These are phyloP conservation scores for Theobroma cacao DNA, from an alignment of 345 rosid species.

Conservation along the genomic window DNA sequence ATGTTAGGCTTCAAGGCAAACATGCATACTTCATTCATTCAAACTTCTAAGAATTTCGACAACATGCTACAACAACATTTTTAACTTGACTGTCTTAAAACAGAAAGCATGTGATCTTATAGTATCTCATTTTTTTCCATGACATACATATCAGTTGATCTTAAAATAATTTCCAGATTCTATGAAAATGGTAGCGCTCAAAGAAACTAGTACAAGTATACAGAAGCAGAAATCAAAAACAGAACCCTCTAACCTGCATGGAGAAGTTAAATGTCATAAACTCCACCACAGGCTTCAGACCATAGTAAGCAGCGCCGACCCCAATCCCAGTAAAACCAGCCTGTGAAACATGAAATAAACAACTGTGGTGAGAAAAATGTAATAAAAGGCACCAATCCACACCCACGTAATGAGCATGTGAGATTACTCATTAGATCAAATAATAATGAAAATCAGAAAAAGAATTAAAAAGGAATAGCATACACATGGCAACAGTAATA, in stretches of 20 bases:
- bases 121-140: not conserved
- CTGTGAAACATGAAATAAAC: slow-evolving; percentile 35
- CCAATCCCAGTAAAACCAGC: slow-evolving; percentile 82
- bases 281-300: slow-evolving; percentile 64
- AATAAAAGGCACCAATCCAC: not conserved
- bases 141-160: not conserved
- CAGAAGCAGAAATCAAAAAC: not conserved
- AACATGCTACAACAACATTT: not conserved
- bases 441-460: not conserved
- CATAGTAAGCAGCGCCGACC: slow-evolving; percentile 72
- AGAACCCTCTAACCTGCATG: slow-evolving; percentile 54
- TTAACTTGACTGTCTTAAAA: not conserved
- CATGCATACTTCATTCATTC: slow-evolving; percentile 1
- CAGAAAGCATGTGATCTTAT: not conserved
- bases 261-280: slow-evolving; percentile 74
- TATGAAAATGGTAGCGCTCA: not conserved
- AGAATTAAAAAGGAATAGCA: not conserved
- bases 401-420: not conserved
- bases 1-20: not conserved
- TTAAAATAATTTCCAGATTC: not conserved
- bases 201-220: not conserved
- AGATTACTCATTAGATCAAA: not conserved
- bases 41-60: not conserved
- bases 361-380: not conserved
- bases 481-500: not conserved